Conservation (phyloP, 768 basidiomycete species). For the Xanthoconium stramineum region DNA sequence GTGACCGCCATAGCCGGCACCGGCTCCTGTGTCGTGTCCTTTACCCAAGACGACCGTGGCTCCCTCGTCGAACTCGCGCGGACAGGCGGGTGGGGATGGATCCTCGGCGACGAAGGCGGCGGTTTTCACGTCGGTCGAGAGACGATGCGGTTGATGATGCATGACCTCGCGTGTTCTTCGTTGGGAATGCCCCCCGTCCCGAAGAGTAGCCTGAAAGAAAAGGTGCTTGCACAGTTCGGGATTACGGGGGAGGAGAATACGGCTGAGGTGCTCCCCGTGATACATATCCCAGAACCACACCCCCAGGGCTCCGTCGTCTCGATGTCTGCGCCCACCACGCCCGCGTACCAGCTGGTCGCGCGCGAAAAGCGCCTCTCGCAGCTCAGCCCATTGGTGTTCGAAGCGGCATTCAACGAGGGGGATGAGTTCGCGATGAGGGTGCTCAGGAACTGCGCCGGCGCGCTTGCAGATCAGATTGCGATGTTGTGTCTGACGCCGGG, state of each 20-base stretch:
- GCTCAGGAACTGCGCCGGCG: slow-evolving; percentile 47
- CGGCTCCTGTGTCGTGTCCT: slow-evolving; percentile 72
- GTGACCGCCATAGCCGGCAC: slow-evolving; percentile 80
- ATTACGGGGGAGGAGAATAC: slow-evolving; percentile 41
- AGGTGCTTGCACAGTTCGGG: slow-evolving; percentile 54
- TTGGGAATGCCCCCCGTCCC: slow-evolving; percentile 23
- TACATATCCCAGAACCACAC: slow-evolving; percentile 61
- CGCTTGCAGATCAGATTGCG: slow-evolving; percentile 58
- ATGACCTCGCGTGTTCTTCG: slow-evolving; percentile 51
- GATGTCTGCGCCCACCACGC: slow-evolving; percentile 7
- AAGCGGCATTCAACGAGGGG: slow-evolving; percentile 64
- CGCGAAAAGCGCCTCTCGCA: slow-evolving; percentile 75
- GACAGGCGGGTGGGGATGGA: slow-evolving; percentile 82
- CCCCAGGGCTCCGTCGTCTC: slow-evolving; percentile 14
- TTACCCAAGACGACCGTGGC: slow-evolving; percentile 41
- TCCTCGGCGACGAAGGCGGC: slow-evolving; percentile 80
- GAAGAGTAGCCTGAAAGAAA: slow-evolving; percentile 38
- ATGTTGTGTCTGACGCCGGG: slow-evolving; percentile 41
- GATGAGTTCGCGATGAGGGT: slow-evolving; percentile 66
- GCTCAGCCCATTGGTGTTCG: slow-evolving; percentile 74
- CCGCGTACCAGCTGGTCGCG: slow-evolving; percentile 32
- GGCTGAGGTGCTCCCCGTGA: slow-evolving; percentile 60
- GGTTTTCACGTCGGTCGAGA: slow-evolving; percentile 80
- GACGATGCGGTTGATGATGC: slow-evolving; percentile 63
- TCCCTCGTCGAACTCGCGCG: slow-evolving; percentile 62